Evolutionary conservation across 495 filamentous ascomycete genomes (phyloP).

Genomic region (Coniosporium apollinis): DNA sequence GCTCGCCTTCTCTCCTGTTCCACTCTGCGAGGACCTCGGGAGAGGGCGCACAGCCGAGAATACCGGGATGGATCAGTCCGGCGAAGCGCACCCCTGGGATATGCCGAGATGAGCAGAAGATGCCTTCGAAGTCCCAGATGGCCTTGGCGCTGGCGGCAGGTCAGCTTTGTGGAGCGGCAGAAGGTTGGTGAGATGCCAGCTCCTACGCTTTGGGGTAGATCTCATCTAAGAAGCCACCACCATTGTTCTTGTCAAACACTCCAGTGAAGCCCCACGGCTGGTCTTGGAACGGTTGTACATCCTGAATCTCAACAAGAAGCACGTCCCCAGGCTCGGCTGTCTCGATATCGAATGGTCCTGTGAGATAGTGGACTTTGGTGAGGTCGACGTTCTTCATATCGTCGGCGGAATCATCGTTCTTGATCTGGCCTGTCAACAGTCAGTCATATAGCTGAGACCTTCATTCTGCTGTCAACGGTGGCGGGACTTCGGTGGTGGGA

Average conservation of each 20-base stretch:
- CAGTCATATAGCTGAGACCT: neutral
- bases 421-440: constrained; percentile 87
- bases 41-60: constrained; percentile 80
- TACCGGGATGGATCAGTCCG: constrained; percentile 89
- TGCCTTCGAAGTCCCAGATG: constrained; percentile 96
- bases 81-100: constrained; percentile 80
- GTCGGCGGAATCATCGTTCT: constrained; percentile 78
- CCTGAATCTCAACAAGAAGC: constrained; percentile 83
- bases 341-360: constrained; percentile 81
- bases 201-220: constrained; percentile 64
- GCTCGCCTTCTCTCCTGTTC: constrained; percentile 66
- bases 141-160: constrained; percentile 78
- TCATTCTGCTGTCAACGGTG: no score
- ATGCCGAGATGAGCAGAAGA: constrained; percentile 79
- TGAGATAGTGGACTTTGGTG: constrained; percentile 71
- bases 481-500: no score
- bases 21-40: constrained; percentile 49
- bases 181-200: no score
- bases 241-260: constrained; percentile 67
- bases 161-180: no score
- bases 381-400: constrained; percentile 78
- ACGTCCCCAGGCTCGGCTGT: constrained; percentile 76
- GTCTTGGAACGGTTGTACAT: constrained; percentile 79
- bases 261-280: constrained; percentile 89
- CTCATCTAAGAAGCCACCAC: constrained; percentile 85